A percentile compares a stretch with the other conserved stretches of the same genome.
Conservation (phyloP, 331 rosid species). For the Malus hybrid region DNA sequence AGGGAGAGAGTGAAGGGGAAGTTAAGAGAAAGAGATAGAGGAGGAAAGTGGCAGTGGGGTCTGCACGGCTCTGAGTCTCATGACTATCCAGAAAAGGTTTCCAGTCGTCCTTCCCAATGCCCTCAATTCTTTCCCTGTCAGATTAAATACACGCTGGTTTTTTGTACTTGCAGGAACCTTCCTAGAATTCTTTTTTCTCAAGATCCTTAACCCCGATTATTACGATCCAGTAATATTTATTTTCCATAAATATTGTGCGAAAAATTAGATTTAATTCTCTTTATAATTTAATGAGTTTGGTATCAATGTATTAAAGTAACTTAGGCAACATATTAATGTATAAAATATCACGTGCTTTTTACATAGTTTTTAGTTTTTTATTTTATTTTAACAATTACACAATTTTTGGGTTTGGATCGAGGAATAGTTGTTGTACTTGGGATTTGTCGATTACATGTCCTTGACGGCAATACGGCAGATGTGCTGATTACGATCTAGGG, state of each 20-base stretch:
- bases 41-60: slow-evolving; percentile 7
- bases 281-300: no score
- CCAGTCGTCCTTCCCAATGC: background rate
- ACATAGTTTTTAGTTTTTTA: background rate
- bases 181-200: background rate
- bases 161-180: background rate
- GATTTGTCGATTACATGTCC: background rate
- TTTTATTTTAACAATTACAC: background rate
- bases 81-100: background rate
- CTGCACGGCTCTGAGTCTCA: background rate
- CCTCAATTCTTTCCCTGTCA: background rate
- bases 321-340: no score
- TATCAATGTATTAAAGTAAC: no score
- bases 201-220: no score
- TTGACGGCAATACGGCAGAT: background rate
- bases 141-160: background rate
- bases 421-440: background rate
- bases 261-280: no score
- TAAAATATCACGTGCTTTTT: no score
- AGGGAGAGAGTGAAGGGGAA: slow-evolving; percentile 16
- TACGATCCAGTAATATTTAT: no score
- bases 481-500: no score
- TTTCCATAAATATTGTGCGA: no score
- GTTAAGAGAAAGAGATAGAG: background rate
- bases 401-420: background rate